Percentiles rank a stretch among this genome's conserved stretches.
Conservation (phyloP, 208 protist species). For the Borovskyia barvae region DNA sequence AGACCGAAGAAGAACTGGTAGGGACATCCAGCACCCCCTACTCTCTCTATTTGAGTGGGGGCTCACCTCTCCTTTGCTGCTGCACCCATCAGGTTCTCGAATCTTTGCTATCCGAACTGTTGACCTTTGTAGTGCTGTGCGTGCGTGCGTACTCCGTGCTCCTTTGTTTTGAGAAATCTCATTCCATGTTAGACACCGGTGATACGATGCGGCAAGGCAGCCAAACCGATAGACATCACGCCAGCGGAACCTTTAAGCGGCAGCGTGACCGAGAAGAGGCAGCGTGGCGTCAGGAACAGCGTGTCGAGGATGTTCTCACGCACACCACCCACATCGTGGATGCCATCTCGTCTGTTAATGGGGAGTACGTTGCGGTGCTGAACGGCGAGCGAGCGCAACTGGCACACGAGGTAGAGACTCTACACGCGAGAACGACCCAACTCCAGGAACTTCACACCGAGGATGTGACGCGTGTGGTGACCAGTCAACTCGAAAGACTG, state of each 20-base stretch:
- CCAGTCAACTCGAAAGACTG: constrained; percentile 7
- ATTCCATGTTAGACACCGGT: too few species aligned
- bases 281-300: constrained; percentile 12
- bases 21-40: too few species aligned
- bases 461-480: constrained; percentile 1
- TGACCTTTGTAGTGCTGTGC: too few species aligned
- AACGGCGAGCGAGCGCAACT: constrained; percentile 14
- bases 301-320: constrained; percentile 27
- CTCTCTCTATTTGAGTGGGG: too few species aligned
- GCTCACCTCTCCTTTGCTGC: too few species aligned
- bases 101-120: too few species aligned
- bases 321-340: constrained; percentile 29
- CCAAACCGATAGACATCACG: too few species aligned
- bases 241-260: constrained; percentile 5
- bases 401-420: background rate
- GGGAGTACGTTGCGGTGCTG: constrained; percentile 14
- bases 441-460: constrained; percentile 3
- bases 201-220: background rate
- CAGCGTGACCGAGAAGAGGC: constrained; percentile 21
- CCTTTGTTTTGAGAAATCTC: too few species aligned
- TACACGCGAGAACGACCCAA: constrained; percentile 10
- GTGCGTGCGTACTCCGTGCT: too few species aligned
- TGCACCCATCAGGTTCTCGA: too few species aligned
- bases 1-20: too few species aligned
- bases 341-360: constrained; percentile 20